Evolutionary conservation across 169 alveolate genomes (phyloP).

Genomic region (Besnoitia besnoiti): DNA sequence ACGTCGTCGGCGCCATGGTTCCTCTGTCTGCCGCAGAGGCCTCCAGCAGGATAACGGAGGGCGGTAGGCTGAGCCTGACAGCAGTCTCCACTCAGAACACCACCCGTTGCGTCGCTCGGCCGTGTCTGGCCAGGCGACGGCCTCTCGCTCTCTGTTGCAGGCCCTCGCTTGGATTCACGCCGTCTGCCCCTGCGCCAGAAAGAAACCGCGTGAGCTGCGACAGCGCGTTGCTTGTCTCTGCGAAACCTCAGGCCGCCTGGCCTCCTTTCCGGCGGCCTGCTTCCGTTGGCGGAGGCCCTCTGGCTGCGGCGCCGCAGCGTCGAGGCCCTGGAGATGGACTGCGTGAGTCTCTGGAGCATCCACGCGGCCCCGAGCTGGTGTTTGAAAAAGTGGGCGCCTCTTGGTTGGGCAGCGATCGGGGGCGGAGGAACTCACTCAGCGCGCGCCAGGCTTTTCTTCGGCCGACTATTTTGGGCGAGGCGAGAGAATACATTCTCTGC

Average conservation of each 20-base stretch:
- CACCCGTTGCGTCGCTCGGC: not conserved
- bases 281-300: not conserved
- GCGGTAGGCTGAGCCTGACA: not conserved
- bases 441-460: not conserved
- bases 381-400: not conserved
- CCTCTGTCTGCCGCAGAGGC: not conserved
- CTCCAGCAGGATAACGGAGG: not conserved
- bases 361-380: not conserved
- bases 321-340: not conserved
- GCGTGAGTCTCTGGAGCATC: not conserved
- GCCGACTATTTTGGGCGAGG: not conserved
- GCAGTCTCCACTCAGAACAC: not conserved
- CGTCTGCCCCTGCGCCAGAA: not conserved
- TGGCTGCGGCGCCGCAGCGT: not conserved
- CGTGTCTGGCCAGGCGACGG: not conserved
- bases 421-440: conserved; percentile 12
- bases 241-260: not conserved
- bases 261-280: not conserved
- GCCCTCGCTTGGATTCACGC: not conserved
- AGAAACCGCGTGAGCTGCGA: not conserved
- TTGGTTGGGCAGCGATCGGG: conserved; percentile 3
- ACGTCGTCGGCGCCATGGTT: not conserved
- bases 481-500: conserved; percentile 32
- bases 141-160: not conserved
- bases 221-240: not conserved